Evolutionary conservation across 169 alveolate genomes (phyloP).

Genomic region (Theileria luwenshuni): DNA sequence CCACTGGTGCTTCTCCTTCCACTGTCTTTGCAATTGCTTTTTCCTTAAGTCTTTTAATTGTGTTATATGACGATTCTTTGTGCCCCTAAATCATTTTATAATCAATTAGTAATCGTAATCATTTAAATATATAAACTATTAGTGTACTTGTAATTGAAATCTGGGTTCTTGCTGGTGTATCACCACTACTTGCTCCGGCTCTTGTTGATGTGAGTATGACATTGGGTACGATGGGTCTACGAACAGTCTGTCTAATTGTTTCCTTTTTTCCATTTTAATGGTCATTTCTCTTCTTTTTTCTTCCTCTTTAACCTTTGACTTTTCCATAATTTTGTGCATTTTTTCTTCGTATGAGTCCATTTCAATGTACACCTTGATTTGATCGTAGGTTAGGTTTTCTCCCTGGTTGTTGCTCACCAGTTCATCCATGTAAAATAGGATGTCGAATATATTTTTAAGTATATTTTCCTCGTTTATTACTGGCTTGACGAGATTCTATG

Average conservation of each 20-base stretch:
- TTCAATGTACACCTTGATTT: constrained; percentile 73
- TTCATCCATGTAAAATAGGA: constrained; percentile 78
- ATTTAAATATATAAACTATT: background rate
- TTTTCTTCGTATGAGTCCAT: constrained; percentile 83
- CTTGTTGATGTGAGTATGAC: constrained; percentile 11
- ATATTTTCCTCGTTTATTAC: constrained; percentile 71
- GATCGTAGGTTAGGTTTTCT: constrained; percentile 73
- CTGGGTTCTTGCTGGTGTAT: constrained; percentile 18
- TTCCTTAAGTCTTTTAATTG: constrained; percentile 22
- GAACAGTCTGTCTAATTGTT: constrained; percentile 65
- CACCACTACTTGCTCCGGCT: constrained; percentile 25
- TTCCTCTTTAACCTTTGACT: constrained; percentile 84
- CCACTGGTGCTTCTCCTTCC: constrained; percentile 69
- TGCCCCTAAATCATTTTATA: constrained; percentile 1
- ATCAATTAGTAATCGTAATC: background rate
- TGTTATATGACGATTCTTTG: constrained; percentile 3
- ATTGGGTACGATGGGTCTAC: constrained; percentile 16
- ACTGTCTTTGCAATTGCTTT: constrained; percentile 34
- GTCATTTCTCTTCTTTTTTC: constrained; percentile 86
- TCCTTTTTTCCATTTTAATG: constrained; percentile 87
- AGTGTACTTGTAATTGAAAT: constrained; percentile 16
- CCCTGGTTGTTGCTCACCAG: constrained; percentile 71
- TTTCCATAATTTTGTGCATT: constrained; percentile 70
- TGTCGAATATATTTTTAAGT: constrained; percentile 70
- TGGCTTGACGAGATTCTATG: constrained; percentile 57